Evolutionary conservation across 2,329 filamentous ascomycete species (phyloP), one percentile per base, ranked within the genome.

Genomic region (Scedosporium aurantiacum): DNA sequence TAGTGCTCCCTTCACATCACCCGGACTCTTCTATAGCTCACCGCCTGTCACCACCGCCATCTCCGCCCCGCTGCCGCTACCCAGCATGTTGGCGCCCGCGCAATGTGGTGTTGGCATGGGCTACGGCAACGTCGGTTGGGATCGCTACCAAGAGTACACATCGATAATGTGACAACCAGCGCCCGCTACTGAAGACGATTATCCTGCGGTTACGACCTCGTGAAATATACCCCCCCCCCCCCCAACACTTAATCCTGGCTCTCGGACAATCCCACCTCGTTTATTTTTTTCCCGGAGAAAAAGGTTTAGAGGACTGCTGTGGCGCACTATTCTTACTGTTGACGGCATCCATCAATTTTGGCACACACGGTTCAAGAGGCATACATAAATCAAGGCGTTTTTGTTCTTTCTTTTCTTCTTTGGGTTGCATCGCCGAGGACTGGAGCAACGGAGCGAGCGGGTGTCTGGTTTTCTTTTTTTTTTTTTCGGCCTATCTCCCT

Each of bases 131-230:
- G 57, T 64, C 21, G 61, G 58, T 72, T 96, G 91, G 90, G 90
- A 90, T 73, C 82, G 88, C 68, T 91, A 89, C 72, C 88, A 89
- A 70, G 90, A 93, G 74, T 95, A 92, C 73, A 82, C 90, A 67
- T 87, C 90, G 65, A 91, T 88, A 66, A 96, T 96, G 80, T 97
- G 89, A 89, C 80, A 83, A 84, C 75, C 80, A 84, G 70, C 75
- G 72, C 71, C 76, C 65, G 73, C 72, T 70, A 72, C 75, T 71
- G 74, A 72, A 70, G 73, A 77, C 69, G 74, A 73, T 69, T 76
- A 76, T 70, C 76, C 77, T 67, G 74, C 74, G 70, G 76, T 76
- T 67, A 79, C 78, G 66, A 78, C 76, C 43, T 56, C 60, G 52
- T 61, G 58, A 60, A 23, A 52, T 21, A 21, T 21, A 52, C 10